Evolutionary conservation across 2,329 filamentous ascomycete genomes (phyloP), one percentile per base, ranked within the genome.

Genomic region (Metarhizium album): DNA sequence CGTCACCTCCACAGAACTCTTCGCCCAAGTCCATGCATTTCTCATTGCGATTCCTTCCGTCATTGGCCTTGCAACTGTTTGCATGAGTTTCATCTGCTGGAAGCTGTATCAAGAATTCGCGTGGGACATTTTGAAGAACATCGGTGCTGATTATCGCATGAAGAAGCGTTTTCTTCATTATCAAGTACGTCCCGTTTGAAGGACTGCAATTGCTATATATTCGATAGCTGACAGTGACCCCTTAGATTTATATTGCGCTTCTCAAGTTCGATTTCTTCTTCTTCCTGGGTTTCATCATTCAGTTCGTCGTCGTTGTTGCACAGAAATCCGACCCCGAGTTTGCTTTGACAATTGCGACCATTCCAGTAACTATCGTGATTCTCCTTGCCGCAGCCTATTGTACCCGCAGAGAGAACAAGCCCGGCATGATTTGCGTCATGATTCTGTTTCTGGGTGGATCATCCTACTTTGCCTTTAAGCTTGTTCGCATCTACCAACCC

Each of bases 211-310:
- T 22, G 3, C n/a, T 20, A 18, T 11, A 14, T n/a, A 33, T 27
- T 23, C 14, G 31, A 31, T n/a, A 2, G 14, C 33, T 51, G 20
- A 53, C 52, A 14, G 24, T 3, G 5, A 3, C 13, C 14, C 53
- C 54, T 60, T 66, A 95, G 90, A 90, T 98, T 67, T 98, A 96
- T 70, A 96, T 98, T 62, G 89, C 93, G 37, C 79, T 98, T 11
- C 79, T 98, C 57, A 98, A 98, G 70, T 98, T 98, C 67, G 93
- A 98, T 71, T 97, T 98, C 71, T 98, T 98, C 82, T 97, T 98
- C 76, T 98, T 98, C 77, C 82, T 98, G 47, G 93, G 91, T 50
- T 98, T 98, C 68, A 97, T 93, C 6, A 88, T 98, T 45, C 93
- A 98, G 65, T 98, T 98, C 68, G 79, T 97, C 49, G 91, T 98